Conservation (phyloP, 2,329 filamentous ascomycete species). For the Colletotrichum simmondsii region DNA sequence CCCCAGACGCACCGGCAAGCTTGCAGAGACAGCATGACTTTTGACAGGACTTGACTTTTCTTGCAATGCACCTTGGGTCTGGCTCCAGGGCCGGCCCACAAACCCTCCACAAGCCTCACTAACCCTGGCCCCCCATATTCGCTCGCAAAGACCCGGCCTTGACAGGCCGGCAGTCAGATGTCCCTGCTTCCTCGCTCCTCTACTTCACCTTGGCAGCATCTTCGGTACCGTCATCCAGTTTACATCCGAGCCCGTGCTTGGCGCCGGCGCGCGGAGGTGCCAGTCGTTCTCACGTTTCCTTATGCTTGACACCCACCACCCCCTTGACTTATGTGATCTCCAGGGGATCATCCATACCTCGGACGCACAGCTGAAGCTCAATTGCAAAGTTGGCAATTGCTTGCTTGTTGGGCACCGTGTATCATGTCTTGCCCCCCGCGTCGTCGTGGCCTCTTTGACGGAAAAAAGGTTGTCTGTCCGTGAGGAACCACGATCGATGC, state of each 20-base stretch:
- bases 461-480: neutral
- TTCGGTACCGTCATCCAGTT: conserved; percentile 17
- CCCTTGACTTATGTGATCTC: conserved; percentile 5
- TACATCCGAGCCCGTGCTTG: conserved; percentile 17
- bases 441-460: conserved; percentile 12
- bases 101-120: neutral
- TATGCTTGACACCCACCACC: conserved; percentile 2
- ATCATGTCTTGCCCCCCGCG: conserved; percentile 21
- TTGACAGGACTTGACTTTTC: conserved; percentile 19
- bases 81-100: neutral
- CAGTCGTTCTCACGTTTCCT: conserved; percentile 25
- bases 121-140: neutral
- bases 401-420: conserved; percentile 12
- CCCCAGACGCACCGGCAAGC: conserved; percentile 23
- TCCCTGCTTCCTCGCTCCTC: conserved; percentile 3
- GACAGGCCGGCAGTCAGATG: neutral
- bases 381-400: conserved; percentile 17
- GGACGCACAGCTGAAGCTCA: conserved; percentile 17
- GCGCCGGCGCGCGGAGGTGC: conserved; percentile 11
- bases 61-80: conserved; percentile 18
- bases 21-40: conserved; percentile 23
- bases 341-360: conserved; percentile 23
- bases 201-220: neutral
- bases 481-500: conserved; percentile 14
- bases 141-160: neutral